Evolutionary conservation across 306 rosid species (phyloP).

Genomic region (Glycine tomentella): DNA sequence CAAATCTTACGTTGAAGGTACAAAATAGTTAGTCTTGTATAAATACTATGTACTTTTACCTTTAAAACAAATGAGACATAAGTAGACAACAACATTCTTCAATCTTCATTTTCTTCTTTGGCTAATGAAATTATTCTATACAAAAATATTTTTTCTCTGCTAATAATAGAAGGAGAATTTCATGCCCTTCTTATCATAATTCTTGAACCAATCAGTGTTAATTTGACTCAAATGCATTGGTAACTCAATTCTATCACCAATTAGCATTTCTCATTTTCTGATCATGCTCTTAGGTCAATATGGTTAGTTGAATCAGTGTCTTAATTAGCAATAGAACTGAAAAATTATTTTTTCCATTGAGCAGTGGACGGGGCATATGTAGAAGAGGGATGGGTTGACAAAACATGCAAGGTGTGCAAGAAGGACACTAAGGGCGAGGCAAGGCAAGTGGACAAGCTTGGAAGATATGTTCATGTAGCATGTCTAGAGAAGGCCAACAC

Average conservation of each 20-base stretch:
- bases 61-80: not conserved
- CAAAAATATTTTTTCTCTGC: not conserved
- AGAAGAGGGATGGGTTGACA: slow-evolving; percentile 97
- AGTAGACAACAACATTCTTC: not conserved
- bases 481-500: slow-evolving; percentile 74
- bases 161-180: not conserved
- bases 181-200: not conserved
- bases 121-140: not conserved
- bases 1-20: slow-evolving; percentile 90
- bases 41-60: not conserved
- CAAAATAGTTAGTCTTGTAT: not conserved
- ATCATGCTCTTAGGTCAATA: not conserved
- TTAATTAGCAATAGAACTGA: not conserved
- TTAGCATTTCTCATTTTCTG: not conserved
- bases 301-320: not conserved
- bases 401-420: slow-evolving; percentile 90
- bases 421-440: slow-evolving; percentile 82
- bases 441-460: slow-evolving; percentile 85
- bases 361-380: slow-evolving; percentile 90
- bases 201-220: not conserved
- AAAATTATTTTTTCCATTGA: slow-evolving; percentile 58
- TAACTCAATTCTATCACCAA: slow-evolving; percentile 1
- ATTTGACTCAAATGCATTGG: not conserved
- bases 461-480: slow-evolving; percentile 89
- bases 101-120: slow-evolving; percentile 8